Conservation (phyloP, 148 eudicot genomes). For the Heliamphora exappendiculata region DNA sequence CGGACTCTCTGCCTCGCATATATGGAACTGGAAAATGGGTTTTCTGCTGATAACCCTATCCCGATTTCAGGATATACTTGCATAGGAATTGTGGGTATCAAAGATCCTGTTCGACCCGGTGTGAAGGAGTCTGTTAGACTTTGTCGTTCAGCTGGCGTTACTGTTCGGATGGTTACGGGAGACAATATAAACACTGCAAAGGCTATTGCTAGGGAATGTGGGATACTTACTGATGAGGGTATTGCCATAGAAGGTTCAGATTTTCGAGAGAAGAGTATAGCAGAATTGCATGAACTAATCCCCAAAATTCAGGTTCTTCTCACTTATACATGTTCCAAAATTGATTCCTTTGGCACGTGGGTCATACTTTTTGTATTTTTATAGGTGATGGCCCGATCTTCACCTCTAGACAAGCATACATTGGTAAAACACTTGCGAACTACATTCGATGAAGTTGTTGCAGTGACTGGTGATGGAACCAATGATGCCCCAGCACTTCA, state of each 20-base stretch:
- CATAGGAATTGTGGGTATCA: conserved; percentile 86
- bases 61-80: conserved; percentile 72
- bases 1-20: conserved; percentile 83
- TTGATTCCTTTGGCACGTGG: background rate
- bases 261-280: conserved; percentile 62
- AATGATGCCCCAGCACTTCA: conserved; percentile 96
- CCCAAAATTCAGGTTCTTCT: conserved; percentile 69
- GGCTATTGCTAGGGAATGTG: conserved; percentile 93
- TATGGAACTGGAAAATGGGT: conserved; percentile 51
- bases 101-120: conserved; percentile 92
- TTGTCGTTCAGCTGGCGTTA: conserved; percentile 81
- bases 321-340: background rate
- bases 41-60: conserved; percentile 48
- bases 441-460: conserved; percentile 83
- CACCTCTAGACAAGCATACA: conserved; percentile 87
- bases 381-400: conserved; percentile 92
- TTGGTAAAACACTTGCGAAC: conserved; percentile 84
- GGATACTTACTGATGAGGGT: conserved; percentile 87
- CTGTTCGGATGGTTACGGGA: conserved; percentile 91
- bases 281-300: conserved; percentile 51
- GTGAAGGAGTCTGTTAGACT: conserved; percentile 82
- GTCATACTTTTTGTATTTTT: background rate
- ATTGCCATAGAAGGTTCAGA: conserved; percentile 89
- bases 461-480: conserved; percentile 93
- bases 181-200: conserved; percentile 94